A percentile compares a stretch with the other conserved stretches of the same genome.
phyloP scores from a whole-genome alignment of 164 flowering plant genomes.

The Piper longum region DNA sequence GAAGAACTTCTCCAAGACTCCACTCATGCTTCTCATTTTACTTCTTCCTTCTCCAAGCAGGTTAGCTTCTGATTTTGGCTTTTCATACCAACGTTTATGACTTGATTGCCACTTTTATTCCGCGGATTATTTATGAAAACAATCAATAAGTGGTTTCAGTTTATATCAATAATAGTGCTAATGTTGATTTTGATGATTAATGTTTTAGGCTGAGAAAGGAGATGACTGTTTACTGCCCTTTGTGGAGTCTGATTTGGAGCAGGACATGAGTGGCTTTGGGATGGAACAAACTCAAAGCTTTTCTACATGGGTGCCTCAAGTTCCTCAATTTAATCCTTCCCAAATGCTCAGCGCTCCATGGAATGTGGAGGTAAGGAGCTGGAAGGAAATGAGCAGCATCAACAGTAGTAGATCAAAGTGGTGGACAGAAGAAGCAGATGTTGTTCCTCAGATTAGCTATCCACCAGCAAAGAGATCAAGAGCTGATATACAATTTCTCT shows the following conservation, averaged over 20 bases:
- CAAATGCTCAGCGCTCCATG: background rate
- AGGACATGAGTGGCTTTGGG: conserved; percentile 14
- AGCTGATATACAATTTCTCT: background rate
- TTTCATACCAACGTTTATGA: too few species aligned
- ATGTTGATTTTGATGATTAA: background rate
- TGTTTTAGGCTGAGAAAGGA: conserved; percentile 12
- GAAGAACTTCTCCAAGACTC: conserved; percentile 65
- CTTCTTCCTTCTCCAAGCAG: conserved; percentile 7
- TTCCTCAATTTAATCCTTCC: conserved; percentile 9
- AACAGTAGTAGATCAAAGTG: conserved; percentile 19
- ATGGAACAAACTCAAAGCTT: background rate
- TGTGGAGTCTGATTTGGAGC: conserved; percentile 19
- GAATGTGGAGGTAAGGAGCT: conserved; percentile 12
- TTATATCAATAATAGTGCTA: background rate
- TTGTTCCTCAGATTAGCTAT: conserved; percentile 60
- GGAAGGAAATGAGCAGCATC: conserved; percentile 7
- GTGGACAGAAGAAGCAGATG: conserved; percentile 41
- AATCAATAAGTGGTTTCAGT: too few species aligned
- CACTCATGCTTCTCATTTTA: conserved; percentile 2
- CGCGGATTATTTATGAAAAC: background rate
- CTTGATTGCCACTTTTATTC: background rate
- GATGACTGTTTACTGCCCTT: conserved; percentile 18
- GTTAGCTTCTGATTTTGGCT: too few species aligned
- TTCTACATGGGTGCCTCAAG: conserved; percentile 57
- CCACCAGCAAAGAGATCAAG: conserved; percentile 49